Base-by-base conservation (phyloP, 2,329 filamentous ascomycete genomes). In the Apiospora phragmitis region DNA sequence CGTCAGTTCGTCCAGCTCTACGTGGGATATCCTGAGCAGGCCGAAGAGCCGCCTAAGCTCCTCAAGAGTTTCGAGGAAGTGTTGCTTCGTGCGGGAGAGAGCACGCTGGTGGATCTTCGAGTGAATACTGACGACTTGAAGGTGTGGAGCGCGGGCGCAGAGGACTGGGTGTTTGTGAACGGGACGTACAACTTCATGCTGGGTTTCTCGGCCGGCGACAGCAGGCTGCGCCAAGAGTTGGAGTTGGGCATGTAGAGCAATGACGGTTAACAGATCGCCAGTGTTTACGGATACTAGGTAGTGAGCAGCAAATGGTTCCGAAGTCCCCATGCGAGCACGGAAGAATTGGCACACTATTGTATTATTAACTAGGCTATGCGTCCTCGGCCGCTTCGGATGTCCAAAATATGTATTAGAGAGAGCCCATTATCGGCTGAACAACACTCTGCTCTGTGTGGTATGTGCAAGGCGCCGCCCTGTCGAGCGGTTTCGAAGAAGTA, bases 31-130 rank as follows among this genome's bases (percentile, higher is more conserved):
- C 87, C 91, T 1, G 90, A 71, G 66, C 49, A 32, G 45, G 69
- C 67, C 2, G 12, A 26, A 14, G 65, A 67, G 62, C 65, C 82
- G 4, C 85, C 85, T 65, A 80, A 81, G 72, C 88, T 91, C 76
- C 83, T 92, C 6, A 83, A 90, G 26, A 89, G 90, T 5, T 92
- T 92, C 74, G 85, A 86, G 71, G 91, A 92, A 80, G 81, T 90
- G 5, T 77, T 78, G n/a, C 77, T 93, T 24, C 84, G 87, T 14
- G 87, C 93, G 0, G 93, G 93, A 14, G 81, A 90, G 80, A 89
- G 83, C 55, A 82, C 86, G 77, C 82, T 79, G 0, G 79, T 92
- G 2, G 80, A 80, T 16, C 84, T 91, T 71, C 79, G 84, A 26
- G 21, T 70, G 18, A 59, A 68, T 12, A 45, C 49, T n/a, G 62